A percentile compares a stretch with the other conserved stretches of the same genome.
Evolutionary conservation across 257 asterid genomes (phyloP).

Genomic region (Nicotiana sylvestris): DNA sequence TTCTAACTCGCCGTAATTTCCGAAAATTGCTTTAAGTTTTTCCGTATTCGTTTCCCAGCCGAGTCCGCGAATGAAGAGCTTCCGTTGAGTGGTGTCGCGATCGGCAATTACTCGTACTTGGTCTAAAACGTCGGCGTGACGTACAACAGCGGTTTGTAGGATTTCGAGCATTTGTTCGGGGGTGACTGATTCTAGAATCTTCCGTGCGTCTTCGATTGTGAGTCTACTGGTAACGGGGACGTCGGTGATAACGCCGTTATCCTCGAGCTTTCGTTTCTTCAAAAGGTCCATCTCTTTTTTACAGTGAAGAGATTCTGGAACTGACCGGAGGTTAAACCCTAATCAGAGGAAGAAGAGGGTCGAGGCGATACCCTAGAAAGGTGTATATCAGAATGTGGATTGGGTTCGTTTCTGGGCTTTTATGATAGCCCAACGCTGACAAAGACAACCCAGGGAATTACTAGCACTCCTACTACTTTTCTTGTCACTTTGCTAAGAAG

Average conservation of each 20-base stretch:
- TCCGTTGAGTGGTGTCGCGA: slow-evolving; percentile 59
- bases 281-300: slow-evolving; percentile 39
- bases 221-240: slow-evolving; percentile 38
- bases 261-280: slow-evolving; percentile 70
- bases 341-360: neutral
- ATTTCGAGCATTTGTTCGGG: slow-evolving; percentile 62
- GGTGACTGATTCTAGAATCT: slow-evolving; percentile 56
- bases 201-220: slow-evolving; percentile 56
- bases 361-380: neutral
- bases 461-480: too few species aligned
- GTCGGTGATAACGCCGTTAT: slow-evolving; percentile 37
- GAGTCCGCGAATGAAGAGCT: slow-evolving; percentile 84
- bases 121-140: slow-evolving; percentile 67
- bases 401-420: neutral
- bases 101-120: slow-evolving; percentile 58
- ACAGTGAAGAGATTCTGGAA: neutral
- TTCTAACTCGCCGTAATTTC: slow-evolving; percentile 61
- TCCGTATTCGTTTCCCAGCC: slow-evolving; percentile 89
- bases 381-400: neutral
- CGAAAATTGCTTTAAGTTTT: slow-evolving; percentile 56
- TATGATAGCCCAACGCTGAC: neutral
- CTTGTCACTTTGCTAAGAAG: too few species aligned
- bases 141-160: slow-evolving; percentile 53
- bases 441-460: too few species aligned
- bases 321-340: slow-evolving; percentile 12